Conservation (phyloP, 176 grass and related monocot genomes). For the Ananas comosus region DNA sequence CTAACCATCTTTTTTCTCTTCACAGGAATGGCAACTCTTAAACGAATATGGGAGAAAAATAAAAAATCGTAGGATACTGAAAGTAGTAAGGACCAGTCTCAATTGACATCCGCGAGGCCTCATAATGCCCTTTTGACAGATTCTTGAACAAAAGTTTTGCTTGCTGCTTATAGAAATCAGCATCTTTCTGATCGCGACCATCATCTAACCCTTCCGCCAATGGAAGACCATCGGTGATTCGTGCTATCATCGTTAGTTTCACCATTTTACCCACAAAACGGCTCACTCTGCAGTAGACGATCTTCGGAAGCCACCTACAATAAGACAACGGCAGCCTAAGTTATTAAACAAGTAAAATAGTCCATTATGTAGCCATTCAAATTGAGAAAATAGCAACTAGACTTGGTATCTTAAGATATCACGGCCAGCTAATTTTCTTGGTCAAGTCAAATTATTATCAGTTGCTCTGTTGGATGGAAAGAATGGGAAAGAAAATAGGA, state of each 20-base stretch:
- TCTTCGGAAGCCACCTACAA: constrained; percentile 24
- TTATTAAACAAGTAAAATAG: too few species aligned
- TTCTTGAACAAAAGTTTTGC: constrained; percentile 97
- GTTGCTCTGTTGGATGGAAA: too few species aligned
- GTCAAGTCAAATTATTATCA: too few species aligned
- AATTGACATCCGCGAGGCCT: constrained; percentile 96
- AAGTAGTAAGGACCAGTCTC: constrained; percentile 87
- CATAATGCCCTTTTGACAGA: constrained; percentile 76
- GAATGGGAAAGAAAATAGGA: too few species aligned
- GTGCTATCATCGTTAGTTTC: constrained; percentile 97
- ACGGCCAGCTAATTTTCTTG: too few species aligned
- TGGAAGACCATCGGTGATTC: constrained; percentile 89
- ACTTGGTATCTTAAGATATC: too few species aligned
- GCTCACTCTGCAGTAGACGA: constrained; percentile 18
- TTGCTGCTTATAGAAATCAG: constrained; percentile 96
- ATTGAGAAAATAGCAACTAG: too few species aligned
- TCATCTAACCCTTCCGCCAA: constrained; percentile 89
- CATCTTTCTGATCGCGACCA: constrained; percentile 69
- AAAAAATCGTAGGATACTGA: constrained; percentile 63
- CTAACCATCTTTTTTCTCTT: too few species aligned
- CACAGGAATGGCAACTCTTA: background rate
- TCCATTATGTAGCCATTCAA: too few species aligned
- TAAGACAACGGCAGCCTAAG: background rate
- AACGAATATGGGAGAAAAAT: background rate
- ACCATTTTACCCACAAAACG: constrained; percentile 47